Conservation (phyloP, 2,329 filamentous ascomycete genomes). For the Verticillium albo-atrum region DNA sequence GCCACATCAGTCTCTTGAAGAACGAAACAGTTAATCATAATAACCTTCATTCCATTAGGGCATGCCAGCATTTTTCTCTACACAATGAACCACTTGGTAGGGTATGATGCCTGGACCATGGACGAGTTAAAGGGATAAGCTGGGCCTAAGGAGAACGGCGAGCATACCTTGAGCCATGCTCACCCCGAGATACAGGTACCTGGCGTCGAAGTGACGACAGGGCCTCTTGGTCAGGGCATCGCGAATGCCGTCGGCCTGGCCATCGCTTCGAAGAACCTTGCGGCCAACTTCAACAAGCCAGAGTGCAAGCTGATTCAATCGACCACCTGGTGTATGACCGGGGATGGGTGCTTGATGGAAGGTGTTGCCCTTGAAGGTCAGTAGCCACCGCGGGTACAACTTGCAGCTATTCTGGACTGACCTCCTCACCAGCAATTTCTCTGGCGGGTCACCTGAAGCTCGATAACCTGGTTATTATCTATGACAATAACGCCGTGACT, state of each 20-base stretch:
- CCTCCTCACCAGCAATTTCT: no score
- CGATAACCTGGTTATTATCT: slow-evolving; percentile 31
- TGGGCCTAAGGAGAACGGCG: slow-evolving; percentile 28
- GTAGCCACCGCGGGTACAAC: no score
- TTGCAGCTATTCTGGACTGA: no score
- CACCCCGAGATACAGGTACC: slow-evolving; percentile 51
- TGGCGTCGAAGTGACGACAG: slow-evolving; percentile 53
- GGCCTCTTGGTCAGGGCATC: slow-evolving; percentile 51
- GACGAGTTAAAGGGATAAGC: slow-evolving; percentile 50
- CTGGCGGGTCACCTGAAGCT: slow-evolving; percentile 42
- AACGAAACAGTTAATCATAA: no score
- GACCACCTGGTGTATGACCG: slow-evolving; percentile 48
- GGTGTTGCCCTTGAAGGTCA: slow-evolving; percentile 50
- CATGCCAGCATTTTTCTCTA: slow-evolving; percentile 47
- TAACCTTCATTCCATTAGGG: no score
- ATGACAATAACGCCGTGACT: slow-evolving; percentile 55
- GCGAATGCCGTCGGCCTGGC: slow-evolving; percentile 53
- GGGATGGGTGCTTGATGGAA: slow-evolving; percentile 51
- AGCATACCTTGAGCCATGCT: slow-evolving; percentile 35
- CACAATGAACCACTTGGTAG: slow-evolving; percentile 26
- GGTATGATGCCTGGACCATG: slow-evolving; percentile 10
- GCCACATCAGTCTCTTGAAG: no score
- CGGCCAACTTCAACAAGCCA: slow-evolving; percentile 44
- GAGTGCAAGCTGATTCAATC: slow-evolving; percentile 42
- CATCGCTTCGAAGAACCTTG: slow-evolving; percentile 49